Evolutionary conservation across 1,284 basidiomycete species (phyloP).

Genomic region (Microbotryomycetes sp.): DNA sequence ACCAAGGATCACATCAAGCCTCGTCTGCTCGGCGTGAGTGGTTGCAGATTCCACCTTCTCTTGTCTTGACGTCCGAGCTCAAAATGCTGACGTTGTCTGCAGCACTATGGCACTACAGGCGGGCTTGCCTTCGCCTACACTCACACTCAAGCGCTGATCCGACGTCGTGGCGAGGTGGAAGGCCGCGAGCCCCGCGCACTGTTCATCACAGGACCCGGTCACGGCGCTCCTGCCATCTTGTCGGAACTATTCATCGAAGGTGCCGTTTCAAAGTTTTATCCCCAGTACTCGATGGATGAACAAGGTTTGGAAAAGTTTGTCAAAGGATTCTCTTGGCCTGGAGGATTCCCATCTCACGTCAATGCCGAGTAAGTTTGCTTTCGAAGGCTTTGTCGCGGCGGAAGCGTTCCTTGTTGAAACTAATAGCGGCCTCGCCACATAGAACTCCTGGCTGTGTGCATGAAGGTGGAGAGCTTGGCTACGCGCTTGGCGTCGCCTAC

Average conservation of each 20-base stretch:
- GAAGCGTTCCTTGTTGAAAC: not conserved
- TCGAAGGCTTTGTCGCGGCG: too few species aligned
- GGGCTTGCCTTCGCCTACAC: slow-evolving; percentile 72
- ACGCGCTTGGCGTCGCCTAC: slow-evolving; percentile 70
- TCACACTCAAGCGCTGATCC: slow-evolving; percentile 67
- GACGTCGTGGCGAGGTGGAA: slow-evolving; percentile 26
- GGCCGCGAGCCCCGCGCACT: slow-evolving; percentile 31
- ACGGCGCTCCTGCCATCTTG: slow-evolving; percentile 64
- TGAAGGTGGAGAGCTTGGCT: slow-evolving; percentile 76
- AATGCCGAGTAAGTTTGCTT: slow-evolving; percentile 35
- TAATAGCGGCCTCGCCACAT: not conserved
- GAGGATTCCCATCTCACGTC: slow-evolving; percentile 49
- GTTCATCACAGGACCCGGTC: slow-evolving; percentile 40
- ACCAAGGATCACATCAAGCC: slow-evolving; percentile 36
- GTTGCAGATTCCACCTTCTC: not conserved
- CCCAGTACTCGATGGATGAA: slow-evolving; percentile 58
- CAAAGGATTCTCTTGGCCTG: slow-evolving; percentile 48
- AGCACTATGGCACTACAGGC: slow-evolving; percentile 47
- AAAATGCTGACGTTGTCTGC: slow-evolving; percentile 45
- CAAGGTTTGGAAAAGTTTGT: slow-evolving; percentile 57
- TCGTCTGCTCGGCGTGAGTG: slow-evolving; percentile 9
- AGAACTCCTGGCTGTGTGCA: slow-evolving; percentile 78
- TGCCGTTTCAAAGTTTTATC: slow-evolving; percentile 64
- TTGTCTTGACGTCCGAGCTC: not conserved
- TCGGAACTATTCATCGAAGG: slow-evolving; percentile 76